These are phyloP conservation scores for Barnettozyma siamensis DNA, from an alignment of 805 yeast species.

Conservation along the genomic window DNA sequence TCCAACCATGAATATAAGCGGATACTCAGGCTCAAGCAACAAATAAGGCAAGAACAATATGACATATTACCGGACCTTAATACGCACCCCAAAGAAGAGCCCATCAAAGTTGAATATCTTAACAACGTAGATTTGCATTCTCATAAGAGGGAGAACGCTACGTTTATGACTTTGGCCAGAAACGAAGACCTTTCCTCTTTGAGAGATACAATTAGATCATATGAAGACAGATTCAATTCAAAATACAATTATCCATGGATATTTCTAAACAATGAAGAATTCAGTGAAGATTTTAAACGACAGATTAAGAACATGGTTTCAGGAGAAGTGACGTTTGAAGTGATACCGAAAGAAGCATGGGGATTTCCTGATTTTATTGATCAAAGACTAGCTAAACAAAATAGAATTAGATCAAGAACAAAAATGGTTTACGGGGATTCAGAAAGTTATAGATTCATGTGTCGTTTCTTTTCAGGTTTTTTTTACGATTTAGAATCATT, in stretches of 20 bases:
- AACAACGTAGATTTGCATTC: constrained; percentile 42
- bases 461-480: constrained; percentile 68
- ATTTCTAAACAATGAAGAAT: constrained; percentile 45
- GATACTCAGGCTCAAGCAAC: constrained; percentile 16
- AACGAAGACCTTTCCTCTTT: constrained; percentile 50
- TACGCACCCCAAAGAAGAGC: not conserved
- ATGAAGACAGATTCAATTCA: constrained; percentile 76
- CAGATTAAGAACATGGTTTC: constrained; percentile 30
- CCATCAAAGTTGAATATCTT: constrained; percentile 22
- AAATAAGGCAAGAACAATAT: constrained; percentile 14
- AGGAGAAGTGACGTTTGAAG: constrained; percentile 37
- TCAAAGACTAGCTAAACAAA: constrained; percentile 27
- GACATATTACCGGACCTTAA: constrained; percentile 14
- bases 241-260: constrained; percentile 81
- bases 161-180: constrained; percentile 63
- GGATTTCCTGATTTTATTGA: constrained; percentile 40
- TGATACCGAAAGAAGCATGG: constrained; percentile 43
- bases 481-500: constrained; percentile 44
- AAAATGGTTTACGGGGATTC: constrained; percentile 40
- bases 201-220: constrained; percentile 49
- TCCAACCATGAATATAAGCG: constrained; percentile 16
- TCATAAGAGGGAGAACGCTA: constrained; percentile 47
- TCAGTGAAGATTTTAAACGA: constrained; percentile 33
- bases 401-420: constrained; percentile 26
- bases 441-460: constrained; percentile 56